phyloP scores from a whole-genome alignment of 2,329 filamentous ascomycete species.

The Hirsutella minnesotensis region DNA sequence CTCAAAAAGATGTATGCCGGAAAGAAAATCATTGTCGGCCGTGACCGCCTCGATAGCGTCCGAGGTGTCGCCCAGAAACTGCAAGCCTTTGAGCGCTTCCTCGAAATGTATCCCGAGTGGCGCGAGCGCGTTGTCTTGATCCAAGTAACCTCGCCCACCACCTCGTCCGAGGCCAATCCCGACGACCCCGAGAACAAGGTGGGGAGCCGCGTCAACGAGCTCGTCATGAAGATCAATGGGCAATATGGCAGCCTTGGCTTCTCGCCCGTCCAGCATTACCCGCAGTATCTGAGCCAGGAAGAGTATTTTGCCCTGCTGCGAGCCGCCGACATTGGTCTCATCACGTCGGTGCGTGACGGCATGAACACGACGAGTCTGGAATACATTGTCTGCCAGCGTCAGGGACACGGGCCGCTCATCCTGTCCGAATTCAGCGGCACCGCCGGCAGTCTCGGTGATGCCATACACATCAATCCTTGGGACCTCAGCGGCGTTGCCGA shows the following conservation, averaged over 20 bases:
- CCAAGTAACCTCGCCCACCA: constrained; percentile 66
- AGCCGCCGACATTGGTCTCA: constrained; percentile 80
- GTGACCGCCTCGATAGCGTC: constrained; percentile 87
- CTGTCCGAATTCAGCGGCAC: constrained; percentile 95
- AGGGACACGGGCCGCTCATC: constrained; percentile 77
- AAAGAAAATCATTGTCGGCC: constrained; percentile 89
- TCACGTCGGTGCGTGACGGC: constrained; percentile 89
- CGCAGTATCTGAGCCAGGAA: constrained; percentile 78
- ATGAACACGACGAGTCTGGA: constrained; percentile 98
- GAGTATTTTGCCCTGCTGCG: constrained; percentile 94
- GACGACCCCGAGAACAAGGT: constrained; percentile 71
- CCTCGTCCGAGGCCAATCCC: constrained; percentile 64
- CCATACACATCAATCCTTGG: constrained; percentile 96
- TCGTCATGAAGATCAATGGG: constrained; percentile 87
- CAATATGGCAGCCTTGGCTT: constrained; percentile 79
- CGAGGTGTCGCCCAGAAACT: constrained; percentile 92
- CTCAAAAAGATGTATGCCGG: constrained; percentile 71
- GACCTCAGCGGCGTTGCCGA: constrained; percentile 75
- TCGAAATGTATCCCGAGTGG: constrained; percentile 87
- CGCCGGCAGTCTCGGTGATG: constrained; percentile 70
- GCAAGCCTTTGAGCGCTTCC: constrained; percentile 84
- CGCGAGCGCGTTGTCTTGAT: constrained; percentile 84
- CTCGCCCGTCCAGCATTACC: constrained; percentile 86
- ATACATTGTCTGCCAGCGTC: constrained; percentile 85
- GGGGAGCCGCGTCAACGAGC: constrained; percentile 77